Evolutionary conservation across 441 rosid genomes (phyloP).

Genomic region (Raphanus hybrid): DNA sequence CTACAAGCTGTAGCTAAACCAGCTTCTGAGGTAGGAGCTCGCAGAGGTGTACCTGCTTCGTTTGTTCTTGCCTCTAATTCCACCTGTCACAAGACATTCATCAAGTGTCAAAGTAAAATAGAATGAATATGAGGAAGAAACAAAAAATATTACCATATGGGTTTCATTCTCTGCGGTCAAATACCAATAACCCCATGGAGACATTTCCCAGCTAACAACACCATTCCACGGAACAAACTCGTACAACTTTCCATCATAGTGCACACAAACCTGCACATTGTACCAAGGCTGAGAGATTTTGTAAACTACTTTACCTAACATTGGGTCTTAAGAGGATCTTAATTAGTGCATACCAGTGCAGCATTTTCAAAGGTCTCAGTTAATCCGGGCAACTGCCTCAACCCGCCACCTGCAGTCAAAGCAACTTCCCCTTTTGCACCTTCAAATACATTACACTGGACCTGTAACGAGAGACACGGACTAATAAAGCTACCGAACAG

Average conservation of each 20-base stretch:
- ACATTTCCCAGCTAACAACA: conserved; percentile 73
- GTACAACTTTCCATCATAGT: conserved; percentile 71
- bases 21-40: conserved; percentile 86
- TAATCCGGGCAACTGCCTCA: conserved; percentile 88
- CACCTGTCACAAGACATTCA: conserved; percentile 53
- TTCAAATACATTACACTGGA: conserved; percentile 89
- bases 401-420: conserved; percentile 88
- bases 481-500: conserved; percentile 24
- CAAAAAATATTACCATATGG: conserved; percentile 59
- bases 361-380: conserved; percentile 84
- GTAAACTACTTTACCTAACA: conserved; percentile 3
- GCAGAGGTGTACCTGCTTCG: conserved; percentile 79
- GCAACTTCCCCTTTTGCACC: conserved; percentile 90
- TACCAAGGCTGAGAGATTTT: conserved; percentile 8
- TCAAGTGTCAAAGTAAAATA: conserved; percentile 8
- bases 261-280: conserved; percentile 82
- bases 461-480: conserved; percentile 51
- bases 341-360: conserved; percentile 67
- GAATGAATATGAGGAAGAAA: conserved; percentile 6
- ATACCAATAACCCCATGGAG: conserved; percentile 90
- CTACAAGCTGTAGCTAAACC: conserved; percentile 91
- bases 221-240: conserved; percentile 99
- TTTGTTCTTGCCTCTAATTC: conserved; percentile 80
- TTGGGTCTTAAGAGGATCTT: not conserved
- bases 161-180: conserved; percentile 76